These are phyloP conservation scores for Kwoniella sp. DNA, from an alignment of 768 basidiomycete species.

Conservation along the genomic window DNA sequence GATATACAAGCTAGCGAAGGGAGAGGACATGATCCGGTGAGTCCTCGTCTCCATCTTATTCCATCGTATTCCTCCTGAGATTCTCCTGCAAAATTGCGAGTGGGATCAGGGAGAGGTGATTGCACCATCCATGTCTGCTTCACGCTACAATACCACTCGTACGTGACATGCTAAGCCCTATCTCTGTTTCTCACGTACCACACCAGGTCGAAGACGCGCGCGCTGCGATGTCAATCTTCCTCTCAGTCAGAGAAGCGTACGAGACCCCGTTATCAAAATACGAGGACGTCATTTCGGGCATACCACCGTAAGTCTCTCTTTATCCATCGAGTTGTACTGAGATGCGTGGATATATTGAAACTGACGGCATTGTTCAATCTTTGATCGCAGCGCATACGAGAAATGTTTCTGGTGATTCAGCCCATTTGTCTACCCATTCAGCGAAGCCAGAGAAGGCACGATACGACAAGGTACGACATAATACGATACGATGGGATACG, in stretches of 20 bases:
- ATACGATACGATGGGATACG: neutral
- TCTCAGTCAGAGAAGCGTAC: conserved; percentile 41
- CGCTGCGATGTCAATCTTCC: conserved; percentile 86
- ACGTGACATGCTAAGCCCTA: too few relatives aligned
- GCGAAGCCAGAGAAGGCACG: neutral
- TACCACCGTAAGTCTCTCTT: conserved; percentile 41
- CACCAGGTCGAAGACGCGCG: conserved; percentile 84
- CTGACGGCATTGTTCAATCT: too few relatives aligned
- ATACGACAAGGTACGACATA: neutral
- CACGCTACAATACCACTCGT: too few relatives aligned
- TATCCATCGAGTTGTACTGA: too few relatives aligned
- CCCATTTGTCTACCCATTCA: neutral
- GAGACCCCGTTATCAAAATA: conserved; percentile 32
- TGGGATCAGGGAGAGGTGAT: too few relatives aligned
- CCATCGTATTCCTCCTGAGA: too few relatives aligned
- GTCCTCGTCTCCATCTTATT: too few relatives aligned
- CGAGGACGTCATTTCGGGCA: conserved; percentile 37
- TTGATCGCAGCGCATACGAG: conserved; percentile 22
- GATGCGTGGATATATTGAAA: too few relatives aligned
- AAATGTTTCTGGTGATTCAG: conserved; percentile 26
- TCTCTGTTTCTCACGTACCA: too few relatives aligned
- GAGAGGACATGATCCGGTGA: conserved; percentile 71
- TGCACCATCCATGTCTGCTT: too few relatives aligned
- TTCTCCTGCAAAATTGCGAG: too few relatives aligned
- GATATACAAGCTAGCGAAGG: conserved; percentile 66